A percentile compares a stretch with the other conserved stretches of the same genome.
Evolutionary conservation across 2,329 filamentous ascomycete genomes (phyloP).

Genomic region (Myriosclerotinia curreyana): DNA sequence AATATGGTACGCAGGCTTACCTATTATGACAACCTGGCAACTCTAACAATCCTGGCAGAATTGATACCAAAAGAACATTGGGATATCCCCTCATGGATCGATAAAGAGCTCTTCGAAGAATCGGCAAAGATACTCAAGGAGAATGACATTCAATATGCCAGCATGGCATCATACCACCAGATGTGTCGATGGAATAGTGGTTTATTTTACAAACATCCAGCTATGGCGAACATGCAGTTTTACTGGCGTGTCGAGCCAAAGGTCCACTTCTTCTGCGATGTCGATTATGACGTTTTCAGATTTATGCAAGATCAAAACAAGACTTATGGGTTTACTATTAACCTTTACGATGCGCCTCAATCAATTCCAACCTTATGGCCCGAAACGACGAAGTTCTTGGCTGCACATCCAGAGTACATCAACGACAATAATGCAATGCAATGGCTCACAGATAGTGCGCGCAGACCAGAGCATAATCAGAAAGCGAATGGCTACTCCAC

Average conservation of each 20-base stretch:
- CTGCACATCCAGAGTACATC: constrained; percentile 76
- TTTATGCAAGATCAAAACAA: constrained; percentile 99
- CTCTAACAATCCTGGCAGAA: constrained; percentile 50
- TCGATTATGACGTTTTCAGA: constrained; percentile 97
- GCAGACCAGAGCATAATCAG: constrained; percentile 74
- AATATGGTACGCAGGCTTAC: constrained; percentile 61
- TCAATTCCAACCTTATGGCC: constrained; percentile 90
- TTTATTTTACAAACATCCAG: constrained; percentile 95
- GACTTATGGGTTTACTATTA: constrained; percentile 98
- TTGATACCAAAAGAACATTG: constrained; percentile 93
- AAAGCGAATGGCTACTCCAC: constrained; percentile 92
- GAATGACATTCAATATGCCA: constrained; percentile 85
- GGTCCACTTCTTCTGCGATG: constrained; percentile 97
- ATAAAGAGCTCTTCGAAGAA: constrained; percentile 78
- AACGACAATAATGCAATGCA: constrained; percentile 80
- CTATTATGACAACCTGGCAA: constrained; percentile 25
- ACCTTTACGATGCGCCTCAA: constrained; percentile 86
- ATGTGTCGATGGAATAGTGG: constrained; percentile 99
- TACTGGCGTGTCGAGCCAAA: constrained; percentile 99
- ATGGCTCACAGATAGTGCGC: constrained; percentile 78
- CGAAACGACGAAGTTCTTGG: constrained; percentile 88
- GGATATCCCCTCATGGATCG: constrained; percentile 90
- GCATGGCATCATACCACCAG: constrained; percentile 88
- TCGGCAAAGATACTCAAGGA: constrained; percentile 80
- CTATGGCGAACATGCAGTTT: constrained; percentile 75